Percentiles rank a stretch among this genome's conserved stretches.
These are phyloP conservation scores for Alternaria angustiovoidea DNA, from an alignment of 2,329 filamentous ascomycete species.

Conservation along the genomic window DNA sequence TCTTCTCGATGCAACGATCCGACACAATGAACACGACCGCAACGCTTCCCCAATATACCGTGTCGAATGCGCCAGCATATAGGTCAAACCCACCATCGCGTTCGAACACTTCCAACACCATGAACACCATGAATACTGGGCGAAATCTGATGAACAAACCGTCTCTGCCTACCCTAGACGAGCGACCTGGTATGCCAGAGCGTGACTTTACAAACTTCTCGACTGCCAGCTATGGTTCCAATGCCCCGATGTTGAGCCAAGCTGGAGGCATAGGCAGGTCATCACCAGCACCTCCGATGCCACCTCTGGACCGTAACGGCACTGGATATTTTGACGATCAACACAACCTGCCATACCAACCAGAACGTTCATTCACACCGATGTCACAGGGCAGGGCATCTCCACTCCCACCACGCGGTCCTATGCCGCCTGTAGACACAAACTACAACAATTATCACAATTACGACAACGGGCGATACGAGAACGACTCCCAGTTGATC, in stretches of 20 bases:
- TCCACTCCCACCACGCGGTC: conserved; percentile 35
- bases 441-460: conserved; percentile 32
- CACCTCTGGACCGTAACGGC: conserved; percentile 35
- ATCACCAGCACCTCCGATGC: conserved; percentile 43
- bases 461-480: conserved; percentile 32
- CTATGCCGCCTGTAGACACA: conserved; percentile 43
- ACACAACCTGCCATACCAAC: conserved; percentile 28
- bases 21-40: conserved; percentile 41
- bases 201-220: conserved; percentile 60
- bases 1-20: conserved; percentile 46
- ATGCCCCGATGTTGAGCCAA: conserved; percentile 67
- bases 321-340: conserved; percentile 40
- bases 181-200: conserved; percentile 46
- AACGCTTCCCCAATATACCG: conserved; percentile 56
- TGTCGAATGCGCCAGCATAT: conserved; percentile 7
- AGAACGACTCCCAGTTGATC: conserved; percentile 33
- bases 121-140: conserved; percentile 49
- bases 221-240: conserved; percentile 67
- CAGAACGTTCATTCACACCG: conserved; percentile 40
- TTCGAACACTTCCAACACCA: conserved; percentile 64
- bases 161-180: conserved; percentile 53
- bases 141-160: conserved; percentile 46
- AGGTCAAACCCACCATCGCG: conserved; percentile 61
- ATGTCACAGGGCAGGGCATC: conserved; percentile 43
- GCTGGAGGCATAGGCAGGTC: conserved; percentile 66